Conservation (phyloP, 176 grass and related monocot genomes). For the Stipa capillata region DNA sequence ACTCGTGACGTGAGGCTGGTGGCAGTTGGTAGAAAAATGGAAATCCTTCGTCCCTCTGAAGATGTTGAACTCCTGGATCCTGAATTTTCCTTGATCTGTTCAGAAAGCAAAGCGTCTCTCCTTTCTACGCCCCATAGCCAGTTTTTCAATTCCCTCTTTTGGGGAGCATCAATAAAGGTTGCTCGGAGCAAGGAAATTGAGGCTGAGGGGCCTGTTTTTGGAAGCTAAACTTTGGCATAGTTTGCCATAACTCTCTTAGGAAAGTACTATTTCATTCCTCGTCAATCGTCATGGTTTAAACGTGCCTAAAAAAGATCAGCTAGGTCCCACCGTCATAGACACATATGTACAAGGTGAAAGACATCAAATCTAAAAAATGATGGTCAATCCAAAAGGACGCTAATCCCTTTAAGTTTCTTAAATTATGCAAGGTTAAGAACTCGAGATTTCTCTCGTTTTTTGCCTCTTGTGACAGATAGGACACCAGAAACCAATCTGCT, state of each 20-base stretch:
- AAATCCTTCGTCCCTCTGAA: not conserved
- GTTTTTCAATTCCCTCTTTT: constrained; percentile 21
- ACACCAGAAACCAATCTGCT: not conserved
- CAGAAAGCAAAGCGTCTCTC: constrained; percentile 17
- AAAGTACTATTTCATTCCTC: too few relatives aligned
- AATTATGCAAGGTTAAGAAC: not conserved
- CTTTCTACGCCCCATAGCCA: not conserved
- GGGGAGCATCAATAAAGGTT: constrained; percentile 22
- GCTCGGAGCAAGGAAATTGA: not conserved
- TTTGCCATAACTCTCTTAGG: too few relatives aligned
- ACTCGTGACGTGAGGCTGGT: constrained; percentile 13
- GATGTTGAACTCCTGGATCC: not conserved
- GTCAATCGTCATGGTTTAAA: too few relatives aligned
- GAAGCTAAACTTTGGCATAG: not conserved
- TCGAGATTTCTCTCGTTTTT: not conserved
- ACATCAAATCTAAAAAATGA: not conserved
- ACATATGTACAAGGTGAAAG: too few relatives aligned
- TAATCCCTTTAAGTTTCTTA: not conserved
- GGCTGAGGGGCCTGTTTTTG: too few relatives aligned
- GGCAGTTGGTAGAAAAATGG: not conserved
- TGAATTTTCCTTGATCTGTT: not conserved
- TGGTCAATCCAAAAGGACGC: not conserved
- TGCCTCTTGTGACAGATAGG: not conserved
- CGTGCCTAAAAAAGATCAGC: too few relatives aligned
- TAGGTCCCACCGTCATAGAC: too few relatives aligned